Evolutionary conservation across 2,329 filamentous ascomycete species (phyloP).

Genomic region (Trichophaea hybrida): DNA sequence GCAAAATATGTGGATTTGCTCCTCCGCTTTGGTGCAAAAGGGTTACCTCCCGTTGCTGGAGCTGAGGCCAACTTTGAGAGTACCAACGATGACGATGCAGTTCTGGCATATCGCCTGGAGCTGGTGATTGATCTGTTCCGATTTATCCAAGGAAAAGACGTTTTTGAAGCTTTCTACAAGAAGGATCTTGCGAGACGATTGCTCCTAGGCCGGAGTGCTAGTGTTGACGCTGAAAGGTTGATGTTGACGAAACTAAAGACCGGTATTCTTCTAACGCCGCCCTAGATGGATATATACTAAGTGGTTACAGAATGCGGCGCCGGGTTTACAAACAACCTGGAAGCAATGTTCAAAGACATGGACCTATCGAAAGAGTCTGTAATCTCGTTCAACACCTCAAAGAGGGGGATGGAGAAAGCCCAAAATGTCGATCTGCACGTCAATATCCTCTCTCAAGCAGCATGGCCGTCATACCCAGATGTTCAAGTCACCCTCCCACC

Average conservation of each 20-base stretch:
- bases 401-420: conserved; percentile 43
- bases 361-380: conserved; percentile 88
- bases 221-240: conserved; percentile 84
- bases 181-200: conserved; percentile 82
- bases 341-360: conserved; percentile 99
- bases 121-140: conserved; percentile 88
- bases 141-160: conserved; percentile 91
- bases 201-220: conserved; percentile 82
- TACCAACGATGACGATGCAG: conserved; percentile 66
- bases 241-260: conserved; percentile 86
- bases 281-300: background rate
- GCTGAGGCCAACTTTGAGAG: conserved; percentile 27
- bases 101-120: conserved; percentile 82
- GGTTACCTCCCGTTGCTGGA: conserved; percentile 36
- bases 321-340: conserved; percentile 89
- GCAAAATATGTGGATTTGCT: conserved; percentile 91
- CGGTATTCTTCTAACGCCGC: conserved; percentile 31
- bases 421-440: conserved; percentile 58
- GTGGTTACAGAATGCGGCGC: conserved; percentile 62
- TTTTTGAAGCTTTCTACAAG: conserved; percentile 99
- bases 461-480: conserved; percentile 87
- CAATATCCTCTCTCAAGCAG: conserved; percentile 75
- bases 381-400: conserved; percentile 60
- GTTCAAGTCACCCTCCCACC: conserved; percentile 58
- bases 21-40: conserved; percentile 73